Evolutionary conservation across 192 early-diverging fungal species (phyloP), one percentile per base, ranked within the genome.

Genomic region (Linnemannia schmuckeri): DNA sequence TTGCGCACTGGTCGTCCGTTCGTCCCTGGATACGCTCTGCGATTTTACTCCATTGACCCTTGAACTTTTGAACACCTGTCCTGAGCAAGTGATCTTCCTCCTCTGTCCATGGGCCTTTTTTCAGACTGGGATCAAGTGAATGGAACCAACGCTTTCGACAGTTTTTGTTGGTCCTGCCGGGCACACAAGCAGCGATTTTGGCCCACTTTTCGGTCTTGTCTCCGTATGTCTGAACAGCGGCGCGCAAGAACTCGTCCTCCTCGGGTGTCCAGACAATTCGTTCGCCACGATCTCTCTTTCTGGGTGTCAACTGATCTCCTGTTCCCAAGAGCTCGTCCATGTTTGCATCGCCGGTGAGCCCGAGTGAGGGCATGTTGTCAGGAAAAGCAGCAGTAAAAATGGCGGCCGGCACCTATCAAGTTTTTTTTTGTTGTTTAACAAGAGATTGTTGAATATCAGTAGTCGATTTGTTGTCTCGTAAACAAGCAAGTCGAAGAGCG

Each of bases 1-100:
- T 97, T 44, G 96, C 96, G 79, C 97, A 98, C 80, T 97, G 97
- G 78, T 96, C 95, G 77, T 96, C 96, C 20, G 95, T 97, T 24
- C 97, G 90, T 24, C 96, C 96, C 7, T 90, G 88, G 68, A 98
- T 94, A 73, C 89, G 90, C 79, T 94, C 92, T 22, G 96, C 94
- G 52, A 98, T 95, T 54, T 93, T 92, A 75, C 94, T 94, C 97
- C 97, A 98, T 89, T 95, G 93, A 46, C 92, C 91, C 24, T 93
- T 93, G 82, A 91, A 91, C 76, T 93, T 91, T 55, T 90, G 80
- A 24, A 97, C 95, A 10, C 95, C 95, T 71, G 94, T 88, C 33
- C 93, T 89, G 73, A 98, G 89, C 66, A 96, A 68, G 0, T 90
- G 88, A 78, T 97, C 96, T 66, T 98, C 97, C 49, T 96, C 94